Base-by-base conservation (phyloP, 129 eudicot species). In the Pittosporum tobira region DNA sequence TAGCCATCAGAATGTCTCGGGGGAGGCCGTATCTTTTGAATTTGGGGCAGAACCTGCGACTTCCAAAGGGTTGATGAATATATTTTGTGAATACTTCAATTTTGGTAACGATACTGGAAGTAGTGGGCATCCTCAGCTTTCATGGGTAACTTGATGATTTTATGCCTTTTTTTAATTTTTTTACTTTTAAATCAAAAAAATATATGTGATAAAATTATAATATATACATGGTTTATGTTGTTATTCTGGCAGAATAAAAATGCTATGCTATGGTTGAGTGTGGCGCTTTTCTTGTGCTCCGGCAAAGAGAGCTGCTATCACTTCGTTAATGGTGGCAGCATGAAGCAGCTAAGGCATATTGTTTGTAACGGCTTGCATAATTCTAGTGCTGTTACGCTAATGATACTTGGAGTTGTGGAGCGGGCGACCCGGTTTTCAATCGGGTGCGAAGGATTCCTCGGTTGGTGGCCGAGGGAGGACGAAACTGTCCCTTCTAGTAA, bases 381-480 rank as follows among this genome's bases (percentile, higher is more conserved):
- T 50, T 81, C 91, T 55, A 57, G 72, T 58, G 68, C 85, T 59
- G 69, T 76, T 65, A 81, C 73, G 51, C 66, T 93, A 44, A 50
- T 87, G 79, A 52, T 81, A 21, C 99, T 93, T 62, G 96, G 91
- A 74, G 96, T 74, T 57, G 63, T 87, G 49, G 94, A 93, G 75
- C 99, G 79, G 64, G 99, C 88, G 52, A 87, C 99, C 49, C 64
- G 82, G 21, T 70, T 78, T 72, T 84, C 99, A 16, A 52, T 93
- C 69, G 99, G 99, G 12, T 93, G 99, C 71, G 99, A 93, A 84
- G 99, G 96, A 48, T 81, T 93, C 48, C 68, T 93, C 25, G 91
- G 88, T 48, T 93, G 99, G 99, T 93, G 99, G 96, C 91, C 96
- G 44, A 80, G 99, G 52, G 96, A 87, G 67, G 94, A 84, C 66